Percentiles rank a stretch among this genome's conserved stretches.
phyloP scores from a whole-genome alignment of 805 yeast genomes.

The Teunomyces pallodes region DNA sequence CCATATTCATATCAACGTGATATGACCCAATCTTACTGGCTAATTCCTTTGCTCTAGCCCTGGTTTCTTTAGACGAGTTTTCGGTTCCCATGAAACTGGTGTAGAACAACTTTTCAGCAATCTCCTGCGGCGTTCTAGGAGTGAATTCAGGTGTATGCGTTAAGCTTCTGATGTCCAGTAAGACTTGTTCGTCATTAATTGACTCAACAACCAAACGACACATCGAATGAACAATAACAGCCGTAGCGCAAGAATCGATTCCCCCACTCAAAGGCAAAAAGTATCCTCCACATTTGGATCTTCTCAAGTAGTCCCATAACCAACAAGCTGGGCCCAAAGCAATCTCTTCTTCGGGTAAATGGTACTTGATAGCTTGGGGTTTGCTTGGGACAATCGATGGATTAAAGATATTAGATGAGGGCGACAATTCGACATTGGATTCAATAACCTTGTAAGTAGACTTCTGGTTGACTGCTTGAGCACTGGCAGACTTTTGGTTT shows the following conservation, averaged over 20 bases:
- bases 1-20: conserved; percentile 93
- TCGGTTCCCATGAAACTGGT: conserved; percentile 95
- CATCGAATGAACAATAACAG: conserved; percentile 92
- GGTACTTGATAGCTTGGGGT: conserved; percentile 54
- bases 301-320: conserved; percentile 96
- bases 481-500: conserved; percentile 68
- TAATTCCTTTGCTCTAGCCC: conserved; percentile 74
- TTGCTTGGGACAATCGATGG: conserved; percentile 59
- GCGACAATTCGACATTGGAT: conserved; percentile 66
- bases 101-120: conserved; percentile 76
- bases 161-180: conserved; percentile 68
- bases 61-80: conserved; percentile 86
- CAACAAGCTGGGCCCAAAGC: conserved; percentile 99
- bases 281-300: conserved; percentile 87
- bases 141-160: conserved; percentile 59
- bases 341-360: conserved; percentile 90
- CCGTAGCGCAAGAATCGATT: conserved; percentile 96
- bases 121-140: conserved; percentile 73
- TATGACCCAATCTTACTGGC: conserved; percentile 79
- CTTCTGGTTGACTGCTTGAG: conserved; percentile 56
- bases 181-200: conserved; percentile 70
- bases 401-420: conserved; percentile 56
- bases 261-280: conserved; percentile 96
- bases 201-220: conserved; percentile 78
- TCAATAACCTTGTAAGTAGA: conserved; percentile 54